A percentile compares a stretch with the other conserved stretches of the same genome.
Evolutionary conservation across 768 basidiomycete species (phyloP).

Genomic region (Pleurotus sapidus): DNA sequence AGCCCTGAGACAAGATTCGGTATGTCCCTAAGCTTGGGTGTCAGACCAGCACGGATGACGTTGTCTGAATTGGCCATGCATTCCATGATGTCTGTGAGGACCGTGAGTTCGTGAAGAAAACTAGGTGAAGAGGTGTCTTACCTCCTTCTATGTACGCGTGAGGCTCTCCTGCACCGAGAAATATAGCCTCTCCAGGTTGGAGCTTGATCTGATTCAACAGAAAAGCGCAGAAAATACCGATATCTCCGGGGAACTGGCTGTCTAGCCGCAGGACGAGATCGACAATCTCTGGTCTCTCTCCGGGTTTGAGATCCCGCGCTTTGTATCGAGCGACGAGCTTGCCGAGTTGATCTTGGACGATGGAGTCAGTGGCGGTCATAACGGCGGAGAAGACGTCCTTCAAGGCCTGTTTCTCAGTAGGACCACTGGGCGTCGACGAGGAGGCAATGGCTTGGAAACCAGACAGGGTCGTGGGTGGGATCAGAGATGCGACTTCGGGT

Average conservation of each 20-base stretch:
- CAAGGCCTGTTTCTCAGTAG: conserved; percentile 59
- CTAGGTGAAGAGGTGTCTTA: conserved; percentile 28
- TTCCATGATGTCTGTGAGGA: conserved; percentile 83
- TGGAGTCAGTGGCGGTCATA: conserved; percentile 70
- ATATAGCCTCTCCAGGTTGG: conserved; percentile 85
- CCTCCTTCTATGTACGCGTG: conserved; percentile 96
- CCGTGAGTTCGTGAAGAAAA: background rate
- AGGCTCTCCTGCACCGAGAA: conserved; percentile 93
- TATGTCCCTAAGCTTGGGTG: conserved; percentile 94
- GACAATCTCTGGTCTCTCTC: conserved; percentile 43
- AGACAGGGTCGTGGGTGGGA: conserved; percentile 53
- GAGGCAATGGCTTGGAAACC: conserved; percentile 47
- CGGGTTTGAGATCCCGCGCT: conserved; percentile 30
- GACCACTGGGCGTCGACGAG: conserved; percentile 37
- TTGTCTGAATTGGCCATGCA: conserved; percentile 99
- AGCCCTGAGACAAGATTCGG: conserved; percentile 84
- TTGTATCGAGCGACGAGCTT: conserved; percentile 64
- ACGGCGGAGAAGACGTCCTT: conserved; percentile 75
- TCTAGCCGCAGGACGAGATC: conserved; percentile 64
- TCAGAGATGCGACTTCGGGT: conserved; percentile 74
- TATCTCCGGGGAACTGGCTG: conserved; percentile 84
- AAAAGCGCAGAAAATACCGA: conserved; percentile 91
- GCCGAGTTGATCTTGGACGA: conserved; percentile 52
- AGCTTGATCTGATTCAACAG: conserved; percentile 84
- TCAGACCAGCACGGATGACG: conserved; percentile 97